Conservation (phyloP, 805 yeast genomes). For the Wickerhamiella australiensis region DNA sequence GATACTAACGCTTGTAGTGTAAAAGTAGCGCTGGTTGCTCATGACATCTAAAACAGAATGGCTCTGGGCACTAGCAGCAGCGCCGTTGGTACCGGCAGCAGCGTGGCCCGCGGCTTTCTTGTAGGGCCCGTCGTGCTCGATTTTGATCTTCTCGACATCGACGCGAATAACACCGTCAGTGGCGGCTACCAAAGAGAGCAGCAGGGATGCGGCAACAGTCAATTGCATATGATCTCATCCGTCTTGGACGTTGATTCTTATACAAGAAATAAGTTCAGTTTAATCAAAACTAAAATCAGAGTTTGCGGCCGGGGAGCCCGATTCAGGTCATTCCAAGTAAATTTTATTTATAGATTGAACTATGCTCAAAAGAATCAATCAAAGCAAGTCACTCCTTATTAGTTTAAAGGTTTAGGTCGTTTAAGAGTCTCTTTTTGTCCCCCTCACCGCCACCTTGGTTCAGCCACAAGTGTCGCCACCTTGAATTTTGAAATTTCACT, state of each 20-base stretch:
- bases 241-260: neutral
- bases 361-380: too few species aligned
- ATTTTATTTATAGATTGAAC: too few species aligned
- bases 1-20: conserved; percentile 30
- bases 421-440: neutral
- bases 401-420: too few species aligned
- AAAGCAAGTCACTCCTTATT: too few species aligned
- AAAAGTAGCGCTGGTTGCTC: conserved; percentile 28
- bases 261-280: neutral
- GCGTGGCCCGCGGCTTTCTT: neutral
- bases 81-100: neutral
- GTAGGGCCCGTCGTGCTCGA: neutral
- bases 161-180: conserved; percentile 6
- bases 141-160: neutral
- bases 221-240: neutral
- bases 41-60: conserved; percentile 17
- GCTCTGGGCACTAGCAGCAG: neutral
- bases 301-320: neutral
- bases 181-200: neutral
- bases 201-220: neutral
- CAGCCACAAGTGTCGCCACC: conserved; percentile 4
- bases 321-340: too few species aligned
- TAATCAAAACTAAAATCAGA: neutral
- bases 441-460: neutral
- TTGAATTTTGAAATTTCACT: neutral